Percentiles rank a stretch among this genome's conserved stretches.
Evolutionary conservation across 306 rosid genomes (phyloP).

Genomic region (Pyrus bretschneideri): DNA sequence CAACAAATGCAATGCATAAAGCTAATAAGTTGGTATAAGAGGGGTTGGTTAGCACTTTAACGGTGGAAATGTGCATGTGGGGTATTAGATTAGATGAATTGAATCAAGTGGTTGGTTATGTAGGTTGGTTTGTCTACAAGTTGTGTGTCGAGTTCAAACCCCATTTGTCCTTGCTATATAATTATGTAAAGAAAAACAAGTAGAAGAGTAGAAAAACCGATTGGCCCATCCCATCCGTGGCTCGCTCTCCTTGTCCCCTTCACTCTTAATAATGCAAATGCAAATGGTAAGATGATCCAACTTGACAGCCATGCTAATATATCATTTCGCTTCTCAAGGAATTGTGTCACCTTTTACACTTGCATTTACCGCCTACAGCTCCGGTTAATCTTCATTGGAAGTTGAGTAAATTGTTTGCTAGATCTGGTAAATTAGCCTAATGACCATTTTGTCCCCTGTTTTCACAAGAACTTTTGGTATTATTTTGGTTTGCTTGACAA

Average conservation of each 20-base stretch:
- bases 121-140: slow-evolving; percentile 38
- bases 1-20: neutral
- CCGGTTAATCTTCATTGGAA: neutral
- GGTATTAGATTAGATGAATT: neutral
- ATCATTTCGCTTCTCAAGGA: slow-evolving; percentile 9
- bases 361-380: slow-evolving; percentile 12
- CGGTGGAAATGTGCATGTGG: neutral
- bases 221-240: slow-evolving; percentile 54
- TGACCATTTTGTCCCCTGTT: neutral
- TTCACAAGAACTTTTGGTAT: too few species aligned
- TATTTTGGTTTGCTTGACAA: too few species aligned
- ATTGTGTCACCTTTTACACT: slow-evolving; percentile 9
- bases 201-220: slow-evolving; percentile 29
- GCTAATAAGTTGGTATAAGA: too few species aligned
- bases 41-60: too few species aligned
- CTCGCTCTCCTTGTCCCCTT: slow-evolving; percentile 53
- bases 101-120: slow-evolving; percentile 9
- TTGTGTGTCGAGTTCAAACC: slow-evolving; percentile 33
- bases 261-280: slow-evolving; percentile 39
- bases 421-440: neutral
- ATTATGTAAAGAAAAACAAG: slow-evolving; percentile 36
- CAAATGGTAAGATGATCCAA: slow-evolving; percentile 22
- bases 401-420: neutral
- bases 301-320: slow-evolving; percentile 5
- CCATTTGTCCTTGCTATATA: slow-evolving; percentile 38